Percentiles rank a stretch among this genome's conserved stretches.
Conservation (phyloP, 768 basidiomycete species). For the Leccinum rimulosum region DNA sequence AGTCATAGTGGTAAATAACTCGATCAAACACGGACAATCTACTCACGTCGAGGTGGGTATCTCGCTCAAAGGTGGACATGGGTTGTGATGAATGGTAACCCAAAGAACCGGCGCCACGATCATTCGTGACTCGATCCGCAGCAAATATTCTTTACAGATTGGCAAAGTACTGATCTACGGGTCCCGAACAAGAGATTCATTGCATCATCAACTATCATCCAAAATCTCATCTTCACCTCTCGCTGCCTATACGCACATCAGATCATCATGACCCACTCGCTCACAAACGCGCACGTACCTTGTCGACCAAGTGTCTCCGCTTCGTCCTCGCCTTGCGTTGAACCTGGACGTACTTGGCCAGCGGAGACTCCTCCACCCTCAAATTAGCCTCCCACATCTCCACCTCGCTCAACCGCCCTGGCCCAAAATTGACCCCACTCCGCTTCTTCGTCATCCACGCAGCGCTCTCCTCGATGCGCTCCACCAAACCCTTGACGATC, state of each 20-base stretch:
- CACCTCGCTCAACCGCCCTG: conserved; percentile 67
- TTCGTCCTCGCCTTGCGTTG: conserved; percentile 80
- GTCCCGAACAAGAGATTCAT: background rate
- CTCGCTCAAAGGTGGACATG: background rate
- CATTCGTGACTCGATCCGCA: background rate
- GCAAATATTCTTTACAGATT: background rate
- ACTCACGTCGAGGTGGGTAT: background rate
- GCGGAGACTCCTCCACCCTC: conserved; percentile 52
- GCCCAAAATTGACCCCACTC: conserved; percentile 69
- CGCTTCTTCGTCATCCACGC: conserved; percentile 75
- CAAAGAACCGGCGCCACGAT: background rate
- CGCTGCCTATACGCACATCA: background rate
- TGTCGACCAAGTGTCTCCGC: conserved; percentile 65
- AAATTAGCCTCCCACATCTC: conserved; percentile 67
- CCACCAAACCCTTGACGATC: conserved; percentile 72
- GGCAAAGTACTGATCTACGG: no score
- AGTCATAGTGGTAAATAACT: background rate
- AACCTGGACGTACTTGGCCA: conserved; percentile 73
- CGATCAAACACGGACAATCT: background rate
- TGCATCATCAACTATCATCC: conserved; percentile 37
- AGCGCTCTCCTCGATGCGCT: conserved; percentile 82
- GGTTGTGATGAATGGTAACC: background rate
- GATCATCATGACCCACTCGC: conserved; percentile 1
- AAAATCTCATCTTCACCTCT: conserved; percentile 61
- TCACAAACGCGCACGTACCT: conserved; percentile 43